These are phyloP conservation scores for Nectriaceae sp. DNA, from an alignment of 2,329 filamentous ascomycete genomes.

Conservation along the genomic window DNA sequence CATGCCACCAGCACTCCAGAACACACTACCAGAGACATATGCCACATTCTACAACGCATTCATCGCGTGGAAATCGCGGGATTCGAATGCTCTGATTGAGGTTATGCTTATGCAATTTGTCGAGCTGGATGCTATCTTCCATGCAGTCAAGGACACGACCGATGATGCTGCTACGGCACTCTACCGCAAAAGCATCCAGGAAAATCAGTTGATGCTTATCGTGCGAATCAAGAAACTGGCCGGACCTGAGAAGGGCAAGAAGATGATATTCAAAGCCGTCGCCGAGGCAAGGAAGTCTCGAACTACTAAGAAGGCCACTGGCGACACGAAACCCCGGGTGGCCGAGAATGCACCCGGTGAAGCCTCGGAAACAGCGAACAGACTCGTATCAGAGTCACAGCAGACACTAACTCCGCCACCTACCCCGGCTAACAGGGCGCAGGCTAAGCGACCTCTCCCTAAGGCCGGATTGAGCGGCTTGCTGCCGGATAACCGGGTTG, in stretches of 20 bases:
- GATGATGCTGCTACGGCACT: constrained; percentile 72
- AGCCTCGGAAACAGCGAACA: constrained; percentile 39
- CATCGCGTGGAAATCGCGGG: constrained; percentile 80
- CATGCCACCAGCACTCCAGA: constrained; percentile 61
- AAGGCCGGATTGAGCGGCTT: constrained; percentile 50
- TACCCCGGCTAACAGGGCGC: constrained; percentile 46
- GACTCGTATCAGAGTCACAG: constrained; percentile 42
- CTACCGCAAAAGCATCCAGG: constrained; percentile 78
- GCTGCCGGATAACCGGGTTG: constrained; percentile 71
- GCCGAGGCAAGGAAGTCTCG: constrained; percentile 68
- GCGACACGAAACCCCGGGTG: constrained; percentile 71
- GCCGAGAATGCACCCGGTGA: constrained; percentile 48
- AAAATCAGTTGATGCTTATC: constrained; percentile 78
- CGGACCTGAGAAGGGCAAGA: constrained; percentile 69
- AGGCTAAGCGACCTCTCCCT: constrained; percentile 37
- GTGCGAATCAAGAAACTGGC: constrained; percentile 79
- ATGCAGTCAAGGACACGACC: constrained; percentile 77
- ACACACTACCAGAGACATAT: constrained; percentile 68
- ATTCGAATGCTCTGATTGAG: constrained; percentile 75
- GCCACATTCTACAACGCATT: constrained; percentile 77
- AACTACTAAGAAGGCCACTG: constrained; percentile 64
- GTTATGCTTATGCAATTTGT: constrained; percentile 88
- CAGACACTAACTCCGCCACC: constrained; percentile 57
- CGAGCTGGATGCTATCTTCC: constrained; percentile 80
- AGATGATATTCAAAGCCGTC: constrained; percentile 74